phyloP scores from a whole-genome alignment of 106 monocot species.

The Narthecium ossifragum region DNA sequence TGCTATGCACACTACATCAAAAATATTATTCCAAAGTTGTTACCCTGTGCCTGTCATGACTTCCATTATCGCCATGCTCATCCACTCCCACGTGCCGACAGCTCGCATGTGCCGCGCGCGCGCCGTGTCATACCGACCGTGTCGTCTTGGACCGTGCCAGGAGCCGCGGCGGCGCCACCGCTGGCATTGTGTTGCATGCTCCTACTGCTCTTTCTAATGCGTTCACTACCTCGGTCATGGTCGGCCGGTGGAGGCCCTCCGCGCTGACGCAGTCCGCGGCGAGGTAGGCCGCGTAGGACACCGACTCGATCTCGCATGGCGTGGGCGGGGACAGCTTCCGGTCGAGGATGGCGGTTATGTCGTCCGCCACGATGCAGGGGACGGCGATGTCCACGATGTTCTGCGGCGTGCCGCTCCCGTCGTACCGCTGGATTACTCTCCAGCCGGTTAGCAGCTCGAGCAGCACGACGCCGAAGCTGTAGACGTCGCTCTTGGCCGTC shows the following conservation, averaged over 20 bases:
- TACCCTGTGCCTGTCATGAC: too few species aligned
- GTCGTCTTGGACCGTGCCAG: constrained; percentile 16
- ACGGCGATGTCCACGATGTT: constrained; percentile 44
- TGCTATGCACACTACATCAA: too few species aligned
- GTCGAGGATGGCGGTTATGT: constrained; percentile 30
- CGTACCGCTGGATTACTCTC: constrained; percentile 28
- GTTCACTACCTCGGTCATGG: constrained; percentile 37
- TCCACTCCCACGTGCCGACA: too few species aligned
- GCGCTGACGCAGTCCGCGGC: constrained; percentile 35
- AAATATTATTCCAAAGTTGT: too few species aligned
- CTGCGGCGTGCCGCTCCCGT: constrained; percentile 11
- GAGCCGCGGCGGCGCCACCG: background rate
- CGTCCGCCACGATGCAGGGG: constrained; percentile 29
- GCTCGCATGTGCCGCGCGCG: too few species aligned
- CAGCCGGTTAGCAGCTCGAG: constrained; percentile 68
- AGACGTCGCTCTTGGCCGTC: constrained; percentile 81
- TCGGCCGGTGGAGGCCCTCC: constrained; percentile 28
- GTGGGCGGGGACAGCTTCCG: constrained; percentile 26
- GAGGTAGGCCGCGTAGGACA: constrained; percentile 24
- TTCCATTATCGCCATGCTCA: too few species aligned
- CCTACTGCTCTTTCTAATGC: constrained; percentile 44
- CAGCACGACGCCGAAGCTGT: constrained; percentile 83
- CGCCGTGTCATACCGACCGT: constrained; percentile 12
- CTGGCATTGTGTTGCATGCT: constrained; percentile 9
- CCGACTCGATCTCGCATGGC: constrained; percentile 45